phyloP scores from a whole-genome alignment of 202 grass and related monocot genomes.

The Musa balbisiana region DNA sequence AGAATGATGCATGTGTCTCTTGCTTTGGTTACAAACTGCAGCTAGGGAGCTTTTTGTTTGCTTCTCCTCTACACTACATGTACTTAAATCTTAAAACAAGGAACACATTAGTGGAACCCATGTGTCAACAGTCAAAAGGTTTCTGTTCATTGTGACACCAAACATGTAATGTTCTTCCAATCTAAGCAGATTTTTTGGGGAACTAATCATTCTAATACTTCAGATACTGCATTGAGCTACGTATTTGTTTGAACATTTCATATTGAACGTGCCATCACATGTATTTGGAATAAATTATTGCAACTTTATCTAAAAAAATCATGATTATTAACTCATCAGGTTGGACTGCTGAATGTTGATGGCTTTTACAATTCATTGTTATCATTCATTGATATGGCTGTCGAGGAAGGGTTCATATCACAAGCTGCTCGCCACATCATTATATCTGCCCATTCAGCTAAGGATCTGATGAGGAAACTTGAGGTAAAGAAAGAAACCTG shows the following conservation, averaged over 20 bases:
- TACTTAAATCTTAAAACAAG: slow-evolving; percentile 11
- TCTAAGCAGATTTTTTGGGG: background rate
- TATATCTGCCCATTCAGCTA: slow-evolving; percentile 72
- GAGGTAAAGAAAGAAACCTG: slow-evolving; percentile 39
- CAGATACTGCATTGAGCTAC: background rate
- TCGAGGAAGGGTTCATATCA: slow-evolving; percentile 80
- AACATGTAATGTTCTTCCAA: slow-evolving; percentile 6
- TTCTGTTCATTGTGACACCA: background rate
- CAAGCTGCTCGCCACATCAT: slow-evolving; percentile 65
- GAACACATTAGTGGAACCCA: slow-evolving; percentile 1
- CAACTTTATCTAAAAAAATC: slow-evolving; percentile 18
- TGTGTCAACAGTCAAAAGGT: background rate
- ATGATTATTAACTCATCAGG: slow-evolving; percentile 31
- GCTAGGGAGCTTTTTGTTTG: slow-evolving; percentile 37
- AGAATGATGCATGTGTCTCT: slow-evolving; percentile 32
- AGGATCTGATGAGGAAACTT: slow-evolving; percentile 75
- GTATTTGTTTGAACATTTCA: background rate
- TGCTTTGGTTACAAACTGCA: slow-evolving; percentile 25
- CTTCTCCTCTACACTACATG: slow-evolving; percentile 18
- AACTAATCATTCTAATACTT: background rate
- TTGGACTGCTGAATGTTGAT: slow-evolving; percentile 90
- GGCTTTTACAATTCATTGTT: slow-evolving; percentile 87
- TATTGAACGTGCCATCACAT: background rate
- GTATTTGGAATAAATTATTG: background rate
- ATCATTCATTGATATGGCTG: slow-evolving; percentile 89